Evolutionary conservation across 768 basidiomycete genomes (phyloP).

Genomic region (Pulveroboletus sp.): DNA sequence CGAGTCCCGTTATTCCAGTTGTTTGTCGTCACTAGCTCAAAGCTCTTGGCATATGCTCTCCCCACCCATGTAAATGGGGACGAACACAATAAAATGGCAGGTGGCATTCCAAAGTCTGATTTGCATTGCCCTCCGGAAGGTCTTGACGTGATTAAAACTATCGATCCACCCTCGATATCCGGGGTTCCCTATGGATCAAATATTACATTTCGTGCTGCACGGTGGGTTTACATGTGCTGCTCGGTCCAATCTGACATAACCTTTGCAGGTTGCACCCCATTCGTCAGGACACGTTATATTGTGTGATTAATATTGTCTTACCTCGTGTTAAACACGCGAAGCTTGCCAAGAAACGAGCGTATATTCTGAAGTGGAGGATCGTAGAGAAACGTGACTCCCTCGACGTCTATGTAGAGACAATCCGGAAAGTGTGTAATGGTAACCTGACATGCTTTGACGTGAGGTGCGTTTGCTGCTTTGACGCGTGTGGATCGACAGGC

Average conservation of each 20-base stretch:
- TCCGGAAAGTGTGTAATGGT: conserved; percentile 70
- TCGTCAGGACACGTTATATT: conserved; percentile 53
- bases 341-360: conserved; percentile 52
- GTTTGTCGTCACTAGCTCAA: conserved; percentile 59
- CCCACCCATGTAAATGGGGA: conserved; percentile 30
- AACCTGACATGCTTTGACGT: conserved; percentile 85
- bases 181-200: conserved; percentile 41
- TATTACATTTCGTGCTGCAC: conserved; percentile 58
- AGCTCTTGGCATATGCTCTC: conserved; percentile 58
- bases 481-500: conserved; percentile 1
- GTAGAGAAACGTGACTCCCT: conserved; percentile 62
- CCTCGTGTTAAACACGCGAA: conserved; percentile 55
- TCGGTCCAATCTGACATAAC: conserved; percentile 7
- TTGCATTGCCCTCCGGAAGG: conserved; percentile 3
- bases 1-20: conserved; percentile 39
- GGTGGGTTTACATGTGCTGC: conserved; percentile 31
- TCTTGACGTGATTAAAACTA: conserved; percentile 43
- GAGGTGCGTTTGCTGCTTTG: conserved; percentile 48
- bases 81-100: not conserved
- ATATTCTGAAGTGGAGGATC: conserved; percentile 69
- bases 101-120: conserved; percentile 31
- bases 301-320: conserved; percentile 64
- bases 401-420: conserved; percentile 45
- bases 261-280: conserved; percentile 51
- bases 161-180: conserved; percentile 50